Conservation (phyloP, 371 early-diverging fungal species). For the Mucor irregularis region DNA sequence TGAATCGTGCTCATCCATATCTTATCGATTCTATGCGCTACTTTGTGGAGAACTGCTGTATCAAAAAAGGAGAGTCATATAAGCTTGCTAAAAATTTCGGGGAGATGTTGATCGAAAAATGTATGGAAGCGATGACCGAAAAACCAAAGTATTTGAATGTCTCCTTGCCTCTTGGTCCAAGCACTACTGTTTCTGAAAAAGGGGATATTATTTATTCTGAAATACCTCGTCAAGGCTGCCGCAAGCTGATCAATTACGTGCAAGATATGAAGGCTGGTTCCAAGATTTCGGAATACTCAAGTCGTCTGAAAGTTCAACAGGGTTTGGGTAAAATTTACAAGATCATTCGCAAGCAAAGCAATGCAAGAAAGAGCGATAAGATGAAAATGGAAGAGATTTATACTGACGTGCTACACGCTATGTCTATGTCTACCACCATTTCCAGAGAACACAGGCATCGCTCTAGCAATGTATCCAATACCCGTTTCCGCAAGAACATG, state of each 20-base stretch:
- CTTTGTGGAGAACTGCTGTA: conserved; percentile 72
- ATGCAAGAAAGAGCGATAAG: conserved; percentile 74
- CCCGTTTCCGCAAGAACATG: conserved; percentile 46
- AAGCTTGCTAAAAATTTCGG: conserved; percentile 80
- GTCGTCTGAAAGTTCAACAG: conserved; percentile 78
- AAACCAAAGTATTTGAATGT: conserved; percentile 89
- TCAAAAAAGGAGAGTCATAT: conserved; percentile 81
- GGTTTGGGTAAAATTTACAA: conserved; percentile 77
- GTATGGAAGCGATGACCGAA: conserved; percentile 72
- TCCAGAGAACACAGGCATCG: conserved; percentile 58
- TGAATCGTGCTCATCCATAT: conserved; percentile 87
- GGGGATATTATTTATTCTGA: conserved; percentile 88
- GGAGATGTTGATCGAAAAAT: conserved; percentile 84
- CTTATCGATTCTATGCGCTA: conserved; percentile 88
- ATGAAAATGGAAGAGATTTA: conserved; percentile 70
- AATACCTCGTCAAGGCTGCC: conserved; percentile 65
- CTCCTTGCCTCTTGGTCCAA: conserved; percentile 78
- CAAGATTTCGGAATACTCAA: conserved; percentile 67
- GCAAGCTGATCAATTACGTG: conserved; percentile 72
- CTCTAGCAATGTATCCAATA: conserved; percentile 51
- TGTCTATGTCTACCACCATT: conserved; percentile 72
- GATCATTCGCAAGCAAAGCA: conserved; percentile 75
- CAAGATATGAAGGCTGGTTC: conserved; percentile 72
- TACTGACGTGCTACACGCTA: conserved; percentile 71
- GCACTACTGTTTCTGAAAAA: conserved; percentile 72